Conservation (phyloP, 805 yeast species). For the Candida sanyiensis region DNA sequence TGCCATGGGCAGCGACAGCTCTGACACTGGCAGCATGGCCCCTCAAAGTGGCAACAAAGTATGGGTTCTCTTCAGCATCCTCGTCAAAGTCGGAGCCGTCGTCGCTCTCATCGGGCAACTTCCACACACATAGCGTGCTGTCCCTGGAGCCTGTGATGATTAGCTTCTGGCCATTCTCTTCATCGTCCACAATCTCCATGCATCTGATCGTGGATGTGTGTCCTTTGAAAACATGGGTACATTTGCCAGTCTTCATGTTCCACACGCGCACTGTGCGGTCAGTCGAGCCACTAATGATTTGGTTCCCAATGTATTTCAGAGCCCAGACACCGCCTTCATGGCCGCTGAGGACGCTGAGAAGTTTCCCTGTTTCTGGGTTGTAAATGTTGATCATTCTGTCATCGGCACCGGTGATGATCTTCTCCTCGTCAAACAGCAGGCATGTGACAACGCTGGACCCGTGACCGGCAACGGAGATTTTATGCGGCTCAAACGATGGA, state of each 20-base stretch:
- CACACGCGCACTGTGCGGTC: slow-evolving; percentile 92
- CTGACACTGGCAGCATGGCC: slow-evolving; percentile 83
- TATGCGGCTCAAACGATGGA: slow-evolving; percentile 60
- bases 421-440: slow-evolving; percentile 85
- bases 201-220: slow-evolving; percentile 93
- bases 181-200: slow-evolving; percentile 70
- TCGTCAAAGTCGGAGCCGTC: slow-evolving; percentile 29
- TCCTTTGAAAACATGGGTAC: slow-evolving; percentile 88
- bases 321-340: slow-evolving; percentile 99
- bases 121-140: slow-evolving; percentile 78
- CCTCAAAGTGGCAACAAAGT: slow-evolving; percentile 56
- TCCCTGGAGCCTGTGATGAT: slow-evolving; percentile 89
- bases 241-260: slow-evolving; percentile 78
- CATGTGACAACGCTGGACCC: slow-evolving; percentile 89
- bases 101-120: slow-evolving; percentile 47
- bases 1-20: slow-evolving; percentile 81
- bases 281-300: slow-evolving; percentile 88
- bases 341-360: slow-evolving; percentile 61
- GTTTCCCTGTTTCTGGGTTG: slow-evolving; percentile 65
- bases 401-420: slow-evolving; percentile 89
- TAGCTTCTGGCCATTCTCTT: slow-evolving; percentile 59
- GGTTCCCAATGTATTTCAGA: slow-evolving; percentile 74
- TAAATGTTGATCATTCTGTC: slow-evolving; percentile 78
- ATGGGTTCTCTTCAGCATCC: slow-evolving; percentile 42
- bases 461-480: slow-evolving; percentile 62